Percentiles rank a stretch among this genome's conserved stretches.
phyloP scores from a whole-genome alignment of 805 yeast genomes.

The Wickerhamiella azyma region DNA sequence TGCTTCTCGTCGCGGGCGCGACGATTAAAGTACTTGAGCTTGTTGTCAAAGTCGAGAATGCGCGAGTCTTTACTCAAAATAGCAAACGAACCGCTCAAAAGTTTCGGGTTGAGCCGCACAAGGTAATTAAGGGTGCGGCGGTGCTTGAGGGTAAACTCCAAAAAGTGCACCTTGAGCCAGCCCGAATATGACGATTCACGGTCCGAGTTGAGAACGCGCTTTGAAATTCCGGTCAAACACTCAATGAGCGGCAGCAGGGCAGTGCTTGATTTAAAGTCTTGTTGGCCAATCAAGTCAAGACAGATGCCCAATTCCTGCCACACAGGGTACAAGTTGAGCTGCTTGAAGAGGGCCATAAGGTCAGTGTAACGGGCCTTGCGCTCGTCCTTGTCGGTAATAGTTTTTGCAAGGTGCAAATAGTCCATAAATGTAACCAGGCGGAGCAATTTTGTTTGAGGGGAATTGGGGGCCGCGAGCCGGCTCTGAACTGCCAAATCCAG shows the following conservation, averaged over 20 bases:
- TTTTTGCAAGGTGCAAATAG: slow-evolving; percentile 45
- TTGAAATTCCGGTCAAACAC: slow-evolving; percentile 91
- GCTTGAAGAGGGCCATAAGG: slow-evolving; percentile 29
- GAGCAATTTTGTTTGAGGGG: slow-evolving; percentile 80
- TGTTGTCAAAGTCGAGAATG: slow-evolving; percentile 88
- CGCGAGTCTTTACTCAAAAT: slow-evolving; percentile 77
- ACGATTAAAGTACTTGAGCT: slow-evolving; percentile 70
- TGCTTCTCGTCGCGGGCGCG: slow-evolving; percentile 28
- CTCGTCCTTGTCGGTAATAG: slow-evolving; percentile 12
- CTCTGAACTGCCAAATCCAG: slow-evolving; percentile 42
- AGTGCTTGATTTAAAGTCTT: slow-evolving; percentile 54
- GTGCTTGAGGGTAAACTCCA: slow-evolving; percentile 79
- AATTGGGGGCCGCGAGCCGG: slow-evolving; percentile 62
- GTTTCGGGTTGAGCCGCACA: slow-evolving; percentile 80
- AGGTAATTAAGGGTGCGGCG: slow-evolving; percentile 76
- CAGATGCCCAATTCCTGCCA: slow-evolving; percentile 69
- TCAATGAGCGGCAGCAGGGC: slow-evolving; percentile 77
- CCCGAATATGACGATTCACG: slow-evolving; percentile 41
- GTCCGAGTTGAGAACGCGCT: slow-evolving; percentile 54
- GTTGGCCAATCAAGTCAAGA: slow-evolving; percentile 44
- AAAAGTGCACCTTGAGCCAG: slow-evolving; percentile 66
- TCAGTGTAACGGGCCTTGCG: slow-evolving; percentile 16
- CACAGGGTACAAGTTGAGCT: slow-evolving; percentile 55
- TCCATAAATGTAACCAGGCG: slow-evolving; percentile 80
- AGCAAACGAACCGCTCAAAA: slow-evolving; percentile 93